Percentiles rank a stretch among this genome's conserved stretches.
Evolutionary conservation across 2,329 filamentous ascomycete genomes (phyloP).

Genomic region (Orbilia blumenaviensis): DNA sequence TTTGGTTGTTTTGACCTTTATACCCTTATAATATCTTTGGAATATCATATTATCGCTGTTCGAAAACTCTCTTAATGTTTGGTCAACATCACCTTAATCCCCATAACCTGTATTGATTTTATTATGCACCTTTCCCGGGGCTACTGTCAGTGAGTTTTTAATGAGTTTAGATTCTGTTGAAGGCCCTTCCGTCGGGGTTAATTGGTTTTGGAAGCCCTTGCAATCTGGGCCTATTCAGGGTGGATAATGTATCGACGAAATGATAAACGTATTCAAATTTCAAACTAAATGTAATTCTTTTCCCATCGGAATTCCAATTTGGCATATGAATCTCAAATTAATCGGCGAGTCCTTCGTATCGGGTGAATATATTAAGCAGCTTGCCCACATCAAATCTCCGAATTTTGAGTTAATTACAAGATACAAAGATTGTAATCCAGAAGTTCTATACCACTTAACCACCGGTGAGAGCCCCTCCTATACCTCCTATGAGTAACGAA

Average conservation of each 20-base stretch:
- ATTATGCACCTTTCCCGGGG: background rate
- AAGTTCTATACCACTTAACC: background rate
- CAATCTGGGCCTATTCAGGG: background rate
- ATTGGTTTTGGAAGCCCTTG: background rate
- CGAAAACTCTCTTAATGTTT: background rate
- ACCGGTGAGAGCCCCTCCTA: background rate
- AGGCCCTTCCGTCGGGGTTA: background rate
- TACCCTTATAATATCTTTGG: background rate
- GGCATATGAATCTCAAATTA: too few species aligned
- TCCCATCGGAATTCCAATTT: too few species aligned
- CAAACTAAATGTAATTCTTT: background rate
- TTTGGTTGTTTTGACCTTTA: conserved; percentile 2
- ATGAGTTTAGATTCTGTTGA: background rate
- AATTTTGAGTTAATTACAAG: too few species aligned
- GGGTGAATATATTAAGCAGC: too few species aligned
- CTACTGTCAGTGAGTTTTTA: background rate
- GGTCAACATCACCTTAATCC: background rate
- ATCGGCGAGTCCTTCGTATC: too few species aligned
- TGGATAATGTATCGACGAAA: too few species aligned
- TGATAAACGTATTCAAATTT: background rate
- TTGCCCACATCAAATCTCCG: too few species aligned
- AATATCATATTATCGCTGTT: background rate
- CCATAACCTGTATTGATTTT: too few species aligned
- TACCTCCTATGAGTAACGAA: background rate
- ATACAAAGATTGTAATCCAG: background rate